Base-by-base conservation (phyloP, 305 asterid species). In the Solanum hybrid region DNA sequence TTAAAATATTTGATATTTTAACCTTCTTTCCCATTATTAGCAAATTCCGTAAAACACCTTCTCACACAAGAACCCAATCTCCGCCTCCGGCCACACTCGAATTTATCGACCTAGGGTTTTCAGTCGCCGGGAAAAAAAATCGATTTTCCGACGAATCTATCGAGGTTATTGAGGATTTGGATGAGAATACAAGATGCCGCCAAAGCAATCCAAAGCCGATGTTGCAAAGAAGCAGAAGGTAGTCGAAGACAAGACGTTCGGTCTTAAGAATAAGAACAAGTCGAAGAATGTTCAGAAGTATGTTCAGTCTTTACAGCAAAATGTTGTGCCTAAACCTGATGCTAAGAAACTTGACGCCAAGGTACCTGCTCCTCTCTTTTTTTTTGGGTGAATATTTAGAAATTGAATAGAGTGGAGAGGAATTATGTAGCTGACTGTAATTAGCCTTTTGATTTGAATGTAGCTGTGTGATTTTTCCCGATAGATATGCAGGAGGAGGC, bases 231-330 rank as follows among this genome's bases (percentile, higher is more conserved):
- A 97, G 95, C 98, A 95, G 94, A 97, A 96, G 93, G 22, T 93
- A 42, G 92, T 94, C 27, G 99, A 97, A 93, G 99, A 97, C 98
- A 97, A 97, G 92, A 97, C 99, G 15, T 97, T 97, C 90, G 99
- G 99, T 90, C 94, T 97, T 89, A 97, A 97, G 96, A 97, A 97
- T 81, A 97, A 97, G 88, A 97, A 95, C 91, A 97, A 97, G 95
- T 95, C 98, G 82, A 96, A 97, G 88, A 94, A 92, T 91, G 99
- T 97, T 15, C 99, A 97, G 96, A 97, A 97, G 91, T 97, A 97
- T 87, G 99, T 97, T 8, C 98, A 97, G 76, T 93, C 97, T 38
- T 94, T 97, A 90, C 86, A 95, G 87, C 98, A 95, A 87, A 89
- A 94, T 89, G 98, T 91, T 31, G 96, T 94, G 92, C 98, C 98